Evolutionary conservation across 768 basidiomycete species (phyloP).

Genomic region (Suillus occidentalis): DNA sequence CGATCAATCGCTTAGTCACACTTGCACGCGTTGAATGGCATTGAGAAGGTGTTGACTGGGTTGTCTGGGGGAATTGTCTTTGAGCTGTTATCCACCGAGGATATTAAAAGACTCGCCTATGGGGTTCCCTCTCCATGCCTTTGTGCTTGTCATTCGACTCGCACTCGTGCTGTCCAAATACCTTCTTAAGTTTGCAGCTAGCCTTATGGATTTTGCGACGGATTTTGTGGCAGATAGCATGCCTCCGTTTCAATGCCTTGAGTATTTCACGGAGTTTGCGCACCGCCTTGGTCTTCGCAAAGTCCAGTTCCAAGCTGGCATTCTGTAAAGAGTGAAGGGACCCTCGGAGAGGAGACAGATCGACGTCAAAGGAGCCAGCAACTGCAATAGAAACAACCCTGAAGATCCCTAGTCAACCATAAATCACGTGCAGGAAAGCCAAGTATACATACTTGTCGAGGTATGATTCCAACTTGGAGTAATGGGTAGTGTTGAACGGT

Average conservation of each 20-base stretch:
- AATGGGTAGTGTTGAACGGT: constrained; percentile 71
- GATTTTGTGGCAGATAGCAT: constrained; percentile 17
- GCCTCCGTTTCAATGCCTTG: constrained; percentile 33
- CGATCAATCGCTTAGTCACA: constrained; percentile 61
- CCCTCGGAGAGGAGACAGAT: constrained; percentile 43
- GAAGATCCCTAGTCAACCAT: not conserved
- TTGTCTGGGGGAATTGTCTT: constrained; percentile 22
- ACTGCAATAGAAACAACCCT: constrained; percentile 32
- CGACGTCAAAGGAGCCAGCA: constrained; percentile 28
- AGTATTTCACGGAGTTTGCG: constrained; percentile 47
- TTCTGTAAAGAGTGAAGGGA: constrained; percentile 46
- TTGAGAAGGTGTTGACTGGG: constrained; percentile 47
- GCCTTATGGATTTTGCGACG: constrained; percentile 27
- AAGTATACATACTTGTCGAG: constrained; percentile 44
- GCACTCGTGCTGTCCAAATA: constrained; percentile 32
- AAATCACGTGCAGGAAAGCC: not conserved
- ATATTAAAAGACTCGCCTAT: not conserved
- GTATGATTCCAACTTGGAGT: constrained; percentile 54
- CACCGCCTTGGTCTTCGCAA: constrained; percentile 57
- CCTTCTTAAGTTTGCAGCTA: constrained; percentile 38
- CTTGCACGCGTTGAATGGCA: constrained; percentile 57
- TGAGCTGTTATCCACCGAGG: not conserved
- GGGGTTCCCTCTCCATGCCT: not conserved
- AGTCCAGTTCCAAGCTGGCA: constrained; percentile 54
- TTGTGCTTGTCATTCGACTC: constrained; percentile 10